Evolutionary conservation across 2,329 filamentous ascomycete genomes (phyloP).

Genomic region (Acephala macrosclerotiorum): DNA sequence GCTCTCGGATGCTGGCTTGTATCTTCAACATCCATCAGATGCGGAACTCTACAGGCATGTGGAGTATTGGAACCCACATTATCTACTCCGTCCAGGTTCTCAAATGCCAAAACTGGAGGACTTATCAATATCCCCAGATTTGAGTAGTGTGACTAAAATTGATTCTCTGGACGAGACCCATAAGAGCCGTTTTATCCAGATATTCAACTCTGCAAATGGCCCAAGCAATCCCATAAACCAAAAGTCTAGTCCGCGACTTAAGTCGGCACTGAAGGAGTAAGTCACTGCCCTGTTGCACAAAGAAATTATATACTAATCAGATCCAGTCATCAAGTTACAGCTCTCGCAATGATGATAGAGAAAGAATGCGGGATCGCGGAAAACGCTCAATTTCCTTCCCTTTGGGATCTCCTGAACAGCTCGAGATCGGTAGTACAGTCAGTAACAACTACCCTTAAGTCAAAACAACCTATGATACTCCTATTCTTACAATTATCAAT

Average conservation of each 20-base stretch:
- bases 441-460: neutral
- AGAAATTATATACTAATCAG: neutral
- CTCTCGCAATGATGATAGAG: constrained; percentile 44
- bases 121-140: neutral
- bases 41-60: constrained; percentile 1
- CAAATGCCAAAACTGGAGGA: constrained; percentile 14
- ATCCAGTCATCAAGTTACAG: constrained; percentile 40
- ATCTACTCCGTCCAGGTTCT: constrained; percentile 14
- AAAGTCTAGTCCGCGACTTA: constrained; percentile 10
- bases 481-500: neutral
- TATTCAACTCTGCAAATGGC: constrained; percentile 10
- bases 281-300: neutral
- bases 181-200: constrained; percentile 3
- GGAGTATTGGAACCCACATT: constrained; percentile 17
- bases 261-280: constrained; percentile 10
- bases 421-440: neutral
- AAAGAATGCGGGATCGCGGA: constrained; percentile 38
- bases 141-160: neutral
- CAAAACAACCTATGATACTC: neutral
- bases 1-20: constrained; percentile 16
- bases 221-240: neutral
- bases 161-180: neutral
- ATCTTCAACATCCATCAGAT: constrained; percentile 14
- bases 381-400: constrained; percentile 35
- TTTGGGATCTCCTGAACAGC: constrained; percentile 29